A percentile compares a stretch with the other conserved stretches of the same genome.
These are phyloP conservation scores for Annulohypoxylon truncatum DNA, from an alignment of 2,329 filamentous ascomycete genomes.

Conservation along the genomic window DNA sequence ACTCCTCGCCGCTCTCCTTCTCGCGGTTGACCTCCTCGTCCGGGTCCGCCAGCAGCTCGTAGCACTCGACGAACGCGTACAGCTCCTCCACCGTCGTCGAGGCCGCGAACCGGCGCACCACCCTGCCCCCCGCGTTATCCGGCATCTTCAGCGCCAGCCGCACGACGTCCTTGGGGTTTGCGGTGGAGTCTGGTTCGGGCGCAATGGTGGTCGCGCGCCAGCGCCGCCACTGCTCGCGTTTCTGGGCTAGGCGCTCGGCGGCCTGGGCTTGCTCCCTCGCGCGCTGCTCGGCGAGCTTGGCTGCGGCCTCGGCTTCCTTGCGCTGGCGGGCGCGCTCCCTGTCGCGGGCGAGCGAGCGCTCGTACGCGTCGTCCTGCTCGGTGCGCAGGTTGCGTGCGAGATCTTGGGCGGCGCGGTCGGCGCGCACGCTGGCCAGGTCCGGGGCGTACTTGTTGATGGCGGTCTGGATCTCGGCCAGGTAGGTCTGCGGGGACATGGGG, in stretches of 20 bases:
- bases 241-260: conserved; percentile 61
- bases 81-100: conserved; percentile 84
- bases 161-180: conserved; percentile 76
- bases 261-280: conserved; percentile 71
- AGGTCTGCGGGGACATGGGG: conserved; percentile 74
- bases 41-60: conserved; percentile 68
- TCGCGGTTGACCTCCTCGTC: conserved; percentile 50
- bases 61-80: conserved; percentile 96
- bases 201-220: conserved; percentile 80
- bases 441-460: conserved; percentile 81
- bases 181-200: conserved; percentile 72
- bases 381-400: conserved; percentile 83
- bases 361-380: conserved; percentile 93
- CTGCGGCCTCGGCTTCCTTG: conserved; percentile 78
- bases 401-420: conserved; percentile 82
- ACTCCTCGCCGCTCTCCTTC: conserved; percentile 49
- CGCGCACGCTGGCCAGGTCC: conserved; percentile 79
- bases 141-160: conserved; percentile 76
- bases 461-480: conserved; percentile 78
- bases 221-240: conserved; percentile 75
- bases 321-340: conserved; percentile 82
- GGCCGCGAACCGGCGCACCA: conserved; percentile 79
- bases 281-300: conserved; percentile 73
- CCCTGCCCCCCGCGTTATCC: conserved; percentile 72
- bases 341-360: conserved; percentile 88